Evolutionary conservation across 2,329 filamentous ascomycete genomes (phyloP).

Genomic region (Colletotrichum liriopes): DNA sequence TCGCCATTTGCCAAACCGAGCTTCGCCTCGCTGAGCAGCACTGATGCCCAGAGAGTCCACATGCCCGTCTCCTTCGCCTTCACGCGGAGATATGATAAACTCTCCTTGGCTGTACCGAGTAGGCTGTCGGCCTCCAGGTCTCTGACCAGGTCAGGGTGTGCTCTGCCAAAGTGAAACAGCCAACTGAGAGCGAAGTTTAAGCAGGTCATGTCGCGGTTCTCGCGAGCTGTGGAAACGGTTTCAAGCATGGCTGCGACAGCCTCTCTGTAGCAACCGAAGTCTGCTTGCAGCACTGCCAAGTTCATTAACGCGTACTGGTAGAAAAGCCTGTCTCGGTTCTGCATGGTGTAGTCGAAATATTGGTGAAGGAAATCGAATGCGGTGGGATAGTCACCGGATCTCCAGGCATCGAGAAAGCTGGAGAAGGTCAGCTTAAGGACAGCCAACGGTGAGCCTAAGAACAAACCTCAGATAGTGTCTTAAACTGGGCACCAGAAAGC

Average conservation of each 20-base stretch:
- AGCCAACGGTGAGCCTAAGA: neutral
- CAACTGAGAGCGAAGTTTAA: constrained; percentile 96
- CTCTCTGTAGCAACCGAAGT: constrained; percentile 93
- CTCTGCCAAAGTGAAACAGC: constrained; percentile 94
- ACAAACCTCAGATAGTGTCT: constrained; percentile 81
- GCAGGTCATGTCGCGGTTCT: constrained; percentile 92
- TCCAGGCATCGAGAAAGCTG: constrained; percentile 93
- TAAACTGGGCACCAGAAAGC: constrained; percentile 78
- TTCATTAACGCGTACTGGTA: constrained; percentile 98
- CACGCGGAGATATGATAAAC: constrained; percentile 84
- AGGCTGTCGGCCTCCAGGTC: constrained; percentile 80
- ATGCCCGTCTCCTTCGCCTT: constrained; percentile 90
- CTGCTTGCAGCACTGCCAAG: constrained; percentile 91
- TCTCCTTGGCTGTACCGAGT: constrained; percentile 85
- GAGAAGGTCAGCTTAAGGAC: constrained; percentile 38
- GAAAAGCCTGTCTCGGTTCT: constrained; percentile 84
- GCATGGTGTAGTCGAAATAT: constrained; percentile 98
- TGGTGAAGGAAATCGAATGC: constrained; percentile 93
- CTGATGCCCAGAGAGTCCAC: constrained; percentile 87
- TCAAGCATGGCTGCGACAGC: constrained; percentile 96
- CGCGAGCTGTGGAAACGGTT: constrained; percentile 92
- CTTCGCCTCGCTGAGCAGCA: constrained; percentile 88
- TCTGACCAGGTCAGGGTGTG: constrained; percentile 82
- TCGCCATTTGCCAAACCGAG: constrained; percentile 81
- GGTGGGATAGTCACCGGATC: constrained; percentile 89